Base-by-base conservation (phyloP, 1,284 basidiomycete species). In the Schizophyllum commune region DNA sequence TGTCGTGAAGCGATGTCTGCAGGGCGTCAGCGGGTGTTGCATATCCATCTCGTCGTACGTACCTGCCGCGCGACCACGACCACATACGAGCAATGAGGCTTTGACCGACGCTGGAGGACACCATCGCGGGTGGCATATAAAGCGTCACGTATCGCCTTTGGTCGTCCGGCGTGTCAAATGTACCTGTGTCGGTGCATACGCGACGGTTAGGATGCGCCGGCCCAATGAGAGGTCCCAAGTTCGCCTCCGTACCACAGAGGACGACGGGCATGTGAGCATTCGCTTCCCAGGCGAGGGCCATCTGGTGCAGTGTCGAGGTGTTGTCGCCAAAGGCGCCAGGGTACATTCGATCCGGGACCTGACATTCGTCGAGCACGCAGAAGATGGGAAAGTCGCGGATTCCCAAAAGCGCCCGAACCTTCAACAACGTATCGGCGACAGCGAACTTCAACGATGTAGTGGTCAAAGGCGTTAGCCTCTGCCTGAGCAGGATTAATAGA, bases 41-140 rank as follows among this genome's bases (percentile, higher is more conserved):
- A 33, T 1, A 60, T 47, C 51, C 4, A 59, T 51, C 5, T n/a
- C 58, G 17, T 52, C 0, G 7, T 20, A 55, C n/a, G n/a, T 52
- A 77, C 76, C 76, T 70, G 58, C 76, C 76, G 62, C 72, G 73
- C 32, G 77, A 56, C 76, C 76, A 78, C 63, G 75, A 74, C 72
- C 73, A 74, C 11, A 72, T 65, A 1, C 76, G 63, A 55, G 75
- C 71, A 32, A 74, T 32, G n/a, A 78, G 65, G 39, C 75, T 64
- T 20, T 61, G 61, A 7, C 75, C 75, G 1, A 67, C 63, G 8
- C 66, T 57, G 0, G 70, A 70, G 4, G 67, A 62, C 2, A 74
- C 58, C 21, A 75, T 62, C 9, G 52, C 59, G 51, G 63, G 60
- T 0, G 76, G 75, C 17, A 78, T 66, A 60, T 75, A 77, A 58